Evolutionary conservation across 441 rosid genomes (phyloP).

Genomic region (Aleurites moluccanus): DNA sequence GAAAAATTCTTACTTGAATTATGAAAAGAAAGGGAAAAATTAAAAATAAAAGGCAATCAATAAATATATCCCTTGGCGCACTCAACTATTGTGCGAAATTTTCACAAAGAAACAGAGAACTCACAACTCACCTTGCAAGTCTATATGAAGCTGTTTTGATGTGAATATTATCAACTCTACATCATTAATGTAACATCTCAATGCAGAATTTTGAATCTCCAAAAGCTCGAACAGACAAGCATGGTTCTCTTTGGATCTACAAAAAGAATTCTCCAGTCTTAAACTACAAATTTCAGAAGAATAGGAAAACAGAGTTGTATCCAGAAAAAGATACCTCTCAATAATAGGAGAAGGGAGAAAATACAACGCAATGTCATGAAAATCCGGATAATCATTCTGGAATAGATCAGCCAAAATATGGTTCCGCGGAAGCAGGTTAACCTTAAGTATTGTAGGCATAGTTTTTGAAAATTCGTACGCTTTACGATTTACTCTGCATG

Average conservation of each 20-base stretch:
- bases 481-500: slow-evolving; percentile 36
- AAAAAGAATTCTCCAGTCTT: background rate
- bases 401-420: slow-evolving; percentile 33
- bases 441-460: slow-evolving; percentile 49
- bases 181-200: slow-evolving; percentile 47
- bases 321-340: slow-evolving; percentile 45
- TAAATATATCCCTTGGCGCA: background rate
- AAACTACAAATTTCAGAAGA: background rate
- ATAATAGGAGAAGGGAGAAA: slow-evolving; percentile 46
- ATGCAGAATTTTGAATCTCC: slow-evolving; percentile 34
- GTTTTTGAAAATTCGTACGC: slow-evolving; percentile 44
- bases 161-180: slow-evolving; percentile 63
- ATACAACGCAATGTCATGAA: slow-evolving; percentile 49
- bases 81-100: background rate
- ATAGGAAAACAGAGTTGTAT: background rate
- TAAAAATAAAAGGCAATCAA: background rate
- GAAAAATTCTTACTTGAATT: background rate
- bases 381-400: slow-evolving; percentile 37
- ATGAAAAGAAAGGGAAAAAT: background rate
- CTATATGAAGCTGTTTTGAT: slow-evolving; percentile 46
- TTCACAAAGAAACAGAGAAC: slow-evolving; percentile 10
- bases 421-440: slow-evolving; percentile 45
- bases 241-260: slow-evolving; percentile 39
- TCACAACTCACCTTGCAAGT: slow-evolving; percentile 45
- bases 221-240: slow-evolving; percentile 39